These are phyloP conservation scores for Vanrija pseudolonga DNA, from an alignment of 1,284 basidiomycete genomes.

Conservation along the genomic window DNA sequence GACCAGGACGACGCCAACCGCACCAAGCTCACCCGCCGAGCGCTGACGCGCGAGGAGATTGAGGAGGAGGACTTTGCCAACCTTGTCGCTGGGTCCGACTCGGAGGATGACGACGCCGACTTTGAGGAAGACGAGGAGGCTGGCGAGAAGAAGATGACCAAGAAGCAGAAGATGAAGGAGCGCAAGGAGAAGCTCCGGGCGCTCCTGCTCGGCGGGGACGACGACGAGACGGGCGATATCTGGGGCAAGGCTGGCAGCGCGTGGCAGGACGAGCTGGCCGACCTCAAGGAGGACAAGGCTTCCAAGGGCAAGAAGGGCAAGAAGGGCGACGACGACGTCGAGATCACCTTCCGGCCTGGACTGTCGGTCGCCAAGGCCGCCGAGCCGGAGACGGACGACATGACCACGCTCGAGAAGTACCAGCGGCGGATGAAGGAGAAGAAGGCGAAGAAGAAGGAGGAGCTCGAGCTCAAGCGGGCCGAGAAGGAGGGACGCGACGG, in stretches of 20 bases:
- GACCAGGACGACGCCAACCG: conserved; percentile 96
- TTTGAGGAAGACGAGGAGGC: conserved; percentile 47
- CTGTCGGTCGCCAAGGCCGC: conserved; percentile 52
- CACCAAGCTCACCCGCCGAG: conserved; percentile 70
- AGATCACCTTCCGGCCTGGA: conserved; percentile 88
- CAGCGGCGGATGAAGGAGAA: conserved; percentile 83
- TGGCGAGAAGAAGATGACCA: conserved; percentile 38
- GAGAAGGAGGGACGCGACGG: conserved; percentile 45
- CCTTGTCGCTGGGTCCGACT: conserved; percentile 72
- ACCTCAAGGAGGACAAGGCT: conserved; percentile 51
- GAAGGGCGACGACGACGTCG: conserved; percentile 65
- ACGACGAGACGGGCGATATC: conserved; percentile 58
- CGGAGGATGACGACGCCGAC: conserved; percentile 51
- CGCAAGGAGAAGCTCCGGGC: conserved; percentile 63
- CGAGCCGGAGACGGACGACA: conserved; percentile 56
- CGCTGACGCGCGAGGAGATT: conserved; percentile 74
- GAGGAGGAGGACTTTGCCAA: conserved; percentile 83
- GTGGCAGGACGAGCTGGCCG: conserved; percentile 23
- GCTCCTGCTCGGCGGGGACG: conserved; percentile 64
- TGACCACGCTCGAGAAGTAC: conserved; percentile 77
- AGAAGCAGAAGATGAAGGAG: conserved; percentile 49
- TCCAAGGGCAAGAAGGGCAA: conserved; percentile 17
- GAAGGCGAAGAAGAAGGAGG: conserved; percentile 61
- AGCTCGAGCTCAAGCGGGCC: conserved; percentile 50
- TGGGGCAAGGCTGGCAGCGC: conserved; percentile 58